Base-by-base conservation (phyloP, 306 rosid genomes). In the Acmispon strigosus region DNA sequence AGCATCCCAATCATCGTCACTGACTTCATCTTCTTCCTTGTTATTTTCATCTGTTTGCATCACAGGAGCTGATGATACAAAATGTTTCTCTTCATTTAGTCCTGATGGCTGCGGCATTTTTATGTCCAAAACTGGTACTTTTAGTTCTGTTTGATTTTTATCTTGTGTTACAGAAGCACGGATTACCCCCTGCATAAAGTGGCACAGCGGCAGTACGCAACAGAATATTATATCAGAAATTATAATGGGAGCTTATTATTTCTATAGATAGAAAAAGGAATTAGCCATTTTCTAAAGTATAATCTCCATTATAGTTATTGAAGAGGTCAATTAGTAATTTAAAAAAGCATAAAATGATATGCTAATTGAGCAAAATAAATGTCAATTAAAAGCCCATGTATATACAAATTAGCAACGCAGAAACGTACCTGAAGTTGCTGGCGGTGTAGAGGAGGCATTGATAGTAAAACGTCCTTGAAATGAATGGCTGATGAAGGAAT, bases 1-100 rank as follows among this genome's bases (percentile, higher is more conserved):
- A 44, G 89, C 81, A 83, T 93, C 98, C 98, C 98, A 93, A 66
- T 88, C 97, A 71, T 93, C 96, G 37, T 90, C 96, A 70, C 88
- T 86, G 37, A 81, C 83, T 1, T 82, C 92, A 43, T 84, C 85
- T 19, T 77, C 86, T 55, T 83, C 84, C 54, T 24, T 29, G 16
- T 18, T 11, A 75, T 43, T 74, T 67, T 82, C 74, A n/a, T 73
- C 72, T 6, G 65, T 24, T 41, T 63, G 47, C 15, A 58, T 12
- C 42, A 22, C 73, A 42, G 80, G 22, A 70, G 76, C 64, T 6
- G 82, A 43, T 13, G 70, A 72, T 6, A 62, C 60, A 47, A 57
- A 24, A 61, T 41, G 79, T 63, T 75, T 78, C 78, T 81, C 93
- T 78, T 70, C 81, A 76, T 50, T 84, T 77, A 24, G 74, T 42